Base-by-base conservation (phyloP, 2,329 filamentous ascomycete genomes). In the Rutstroemia sydowiana region DNA sequence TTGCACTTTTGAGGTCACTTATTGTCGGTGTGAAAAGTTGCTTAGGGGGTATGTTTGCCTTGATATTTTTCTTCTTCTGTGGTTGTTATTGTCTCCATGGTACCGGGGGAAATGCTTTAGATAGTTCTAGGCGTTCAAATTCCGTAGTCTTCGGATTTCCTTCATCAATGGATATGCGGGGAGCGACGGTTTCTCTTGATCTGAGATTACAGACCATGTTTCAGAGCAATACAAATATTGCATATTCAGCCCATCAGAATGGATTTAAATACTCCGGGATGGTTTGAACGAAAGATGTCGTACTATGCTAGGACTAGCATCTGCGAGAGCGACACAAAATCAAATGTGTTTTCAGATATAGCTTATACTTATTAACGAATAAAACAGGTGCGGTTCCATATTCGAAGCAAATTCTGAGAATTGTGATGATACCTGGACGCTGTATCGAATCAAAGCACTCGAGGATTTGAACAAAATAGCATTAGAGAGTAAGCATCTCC, bases 1-100 rank as follows among this genome's bases (percentile, higher is more conserved):
- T 13, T 48, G 55, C 37, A 13, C 47, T 14, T 60, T 57, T 30
- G 49, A 56, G 18, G 23, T 61, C 5, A 48, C 18, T 10, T 61
- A 60, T 48, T 28, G 55, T 21, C 45, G 51, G 16, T 57, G 53
- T 30, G 53, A 55, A 28, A 23, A 44, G 11, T 39, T 60, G 26
- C 26, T 61, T 30, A 45, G 54, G 44, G 54, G 48, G 53, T 61
- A 55, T 31, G 55, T 52, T 34, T 18, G 8, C 5, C 31, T 14
- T 26, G n/a, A 37, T 18, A n/a, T 18, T 8, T 16, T 16, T 8
- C 18, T 7, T 9, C 34, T 18, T 37, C n/a, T n/a, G n/a, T 37
- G 34, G 10, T 18, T 44, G 16, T 1, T 20, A 16, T n/a, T 28
- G 21, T 18, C 14, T 31, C 10, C 8, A 7, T 14, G 30, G 13